Conservation (phyloP, 2,329 filamentous ascomycete species). For the Tolypocladium sp. region DNA sequence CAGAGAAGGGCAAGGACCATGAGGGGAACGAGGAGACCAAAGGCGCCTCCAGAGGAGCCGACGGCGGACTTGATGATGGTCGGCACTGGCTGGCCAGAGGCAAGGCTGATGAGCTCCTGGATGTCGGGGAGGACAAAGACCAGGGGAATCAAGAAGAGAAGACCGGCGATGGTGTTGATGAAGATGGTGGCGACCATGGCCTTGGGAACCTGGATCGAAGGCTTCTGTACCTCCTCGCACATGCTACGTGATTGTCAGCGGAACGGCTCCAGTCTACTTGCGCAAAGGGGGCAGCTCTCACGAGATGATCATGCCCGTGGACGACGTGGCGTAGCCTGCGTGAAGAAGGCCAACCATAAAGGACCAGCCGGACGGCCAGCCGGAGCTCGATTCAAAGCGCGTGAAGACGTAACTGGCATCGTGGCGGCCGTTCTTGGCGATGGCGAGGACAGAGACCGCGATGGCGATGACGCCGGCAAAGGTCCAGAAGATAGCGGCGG, state of each 20-base stretch:
- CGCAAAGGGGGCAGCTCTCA: slow-evolving; percentile 29
- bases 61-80: slow-evolving; percentile 54
- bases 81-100: slow-evolving; percentile 53
- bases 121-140: slow-evolving; percentile 62
- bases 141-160: slow-evolving; percentile 60
- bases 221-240: slow-evolving; percentile 63
- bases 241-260: slow-evolving; percentile 36
- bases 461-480: slow-evolving; percentile 62
- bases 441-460: slow-evolving; percentile 49
- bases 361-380: slow-evolving; percentile 63
- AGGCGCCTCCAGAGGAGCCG: slow-evolving; percentile 50
- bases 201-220: slow-evolving; percentile 59
- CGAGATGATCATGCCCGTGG: slow-evolving; percentile 74
- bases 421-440: slow-evolving; percentile 61
- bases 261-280: too few species aligned
- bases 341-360: slow-evolving; percentile 66
- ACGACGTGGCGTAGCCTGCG: slow-evolving; percentile 65
- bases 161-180: slow-evolving; percentile 57
- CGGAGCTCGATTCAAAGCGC: slow-evolving; percentile 59
- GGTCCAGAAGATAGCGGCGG: slow-evolving; percentile 66
- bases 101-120: slow-evolving; percentile 39
- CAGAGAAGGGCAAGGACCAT: slow-evolving; percentile 59
- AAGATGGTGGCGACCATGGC: slow-evolving; percentile 61
- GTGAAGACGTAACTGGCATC: slow-evolving; percentile 55
- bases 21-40: slow-evolving; percentile 54